Base-by-base conservation (phyloP, 2,329 filamentous ascomycete genomes). In the Diplodia scrobiculata region DNA sequence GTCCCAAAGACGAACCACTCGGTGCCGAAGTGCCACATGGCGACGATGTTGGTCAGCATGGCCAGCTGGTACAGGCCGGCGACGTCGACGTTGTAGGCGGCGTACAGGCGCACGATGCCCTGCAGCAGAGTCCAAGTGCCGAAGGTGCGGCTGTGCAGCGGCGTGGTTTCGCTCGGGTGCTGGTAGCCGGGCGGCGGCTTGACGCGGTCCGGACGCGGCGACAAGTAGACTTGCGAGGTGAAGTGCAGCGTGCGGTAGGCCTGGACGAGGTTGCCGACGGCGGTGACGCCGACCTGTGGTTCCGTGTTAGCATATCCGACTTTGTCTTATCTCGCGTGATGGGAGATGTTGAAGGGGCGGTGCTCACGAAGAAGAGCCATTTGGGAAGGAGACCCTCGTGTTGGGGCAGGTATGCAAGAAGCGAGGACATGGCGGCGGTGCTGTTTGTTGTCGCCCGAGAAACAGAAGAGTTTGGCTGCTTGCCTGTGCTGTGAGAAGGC, bases 101-200 rank as follows among this genome's bases (percentile, higher is more conserved):
- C 91, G 74, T 96, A 96, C 70, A 92, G 80, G 63, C 93, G 87
- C 52, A 96, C 84, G 60, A 96, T 81, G 67, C 87, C 86, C 5
- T 90, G 89, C 67, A 96, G 82, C 67, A 94, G 84, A 0, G 93
- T 96, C 89, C 92, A 97, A 34, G 91, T 95, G 64, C 90, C 92
- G 76, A 96, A 96, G 21, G 91, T 87, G 69, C 91, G 88, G 29
- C 88, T 88, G 11, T 88, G 89, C 34, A 97, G 86, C 5, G 89
- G 87, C 5, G 91, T 93, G 66, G 91, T 86, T 78, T 77, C 84
- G 67, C 81, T 79, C 36, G 76, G 76, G 70, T 72, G 70, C 32
- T 68, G 68, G 29, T 78, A 55, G 51, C 60, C 66, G 76, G 50
- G 80, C 71, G 60, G 13, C 82, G 81, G 72, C 85, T 79, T 76